Conservation (phyloP, 225 moss, liverwort and hornwort species). For the Polytrichum commune region DNA sequence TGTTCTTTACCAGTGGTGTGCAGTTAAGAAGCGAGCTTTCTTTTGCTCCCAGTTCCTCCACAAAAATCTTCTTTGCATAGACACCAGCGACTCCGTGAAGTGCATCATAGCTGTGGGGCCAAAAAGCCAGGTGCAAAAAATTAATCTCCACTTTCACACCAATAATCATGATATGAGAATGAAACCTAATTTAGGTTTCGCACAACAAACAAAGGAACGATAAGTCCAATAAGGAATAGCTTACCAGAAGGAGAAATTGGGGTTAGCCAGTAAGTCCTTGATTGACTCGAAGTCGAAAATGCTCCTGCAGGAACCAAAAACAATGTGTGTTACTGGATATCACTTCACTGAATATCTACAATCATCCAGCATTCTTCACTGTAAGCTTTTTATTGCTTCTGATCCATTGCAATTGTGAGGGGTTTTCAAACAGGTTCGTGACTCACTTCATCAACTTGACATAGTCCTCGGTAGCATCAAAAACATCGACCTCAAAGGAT, state of each 20-base stretch:
- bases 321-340: too few relatives aligned
- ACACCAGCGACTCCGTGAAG: conserved; percentile 94
- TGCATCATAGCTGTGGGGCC: conserved; percentile 69
- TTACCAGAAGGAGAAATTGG: conserved; percentile 90
- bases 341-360: too few relatives aligned
- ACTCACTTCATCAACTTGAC: conserved; percentile 87
- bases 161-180: too few relatives aligned
- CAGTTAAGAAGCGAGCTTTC: conserved; percentile 81
- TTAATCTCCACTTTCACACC: too few relatives aligned
- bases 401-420: too few relatives aligned
- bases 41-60: conserved; percentile 70
- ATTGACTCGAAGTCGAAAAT: conserved; percentile 91
- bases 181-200: too few relatives aligned
- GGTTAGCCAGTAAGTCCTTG: conserved; percentile 67
- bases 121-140: too few relatives aligned
- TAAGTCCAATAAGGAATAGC: neutral
- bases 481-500: conserved; percentile 76
- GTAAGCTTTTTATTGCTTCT: too few relatives aligned
- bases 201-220: too few relatives aligned
- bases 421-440: neutral
- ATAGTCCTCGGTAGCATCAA: conserved; percentile 91
- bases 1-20: conserved; percentile 54
- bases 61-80: conserved; percentile 81
- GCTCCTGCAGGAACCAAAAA: conserved; percentile 30
- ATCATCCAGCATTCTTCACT: neutral